phyloP scores from a whole-genome alignment of 2,329 filamentous ascomycete species.

The Claviceps pusilla region DNA sequence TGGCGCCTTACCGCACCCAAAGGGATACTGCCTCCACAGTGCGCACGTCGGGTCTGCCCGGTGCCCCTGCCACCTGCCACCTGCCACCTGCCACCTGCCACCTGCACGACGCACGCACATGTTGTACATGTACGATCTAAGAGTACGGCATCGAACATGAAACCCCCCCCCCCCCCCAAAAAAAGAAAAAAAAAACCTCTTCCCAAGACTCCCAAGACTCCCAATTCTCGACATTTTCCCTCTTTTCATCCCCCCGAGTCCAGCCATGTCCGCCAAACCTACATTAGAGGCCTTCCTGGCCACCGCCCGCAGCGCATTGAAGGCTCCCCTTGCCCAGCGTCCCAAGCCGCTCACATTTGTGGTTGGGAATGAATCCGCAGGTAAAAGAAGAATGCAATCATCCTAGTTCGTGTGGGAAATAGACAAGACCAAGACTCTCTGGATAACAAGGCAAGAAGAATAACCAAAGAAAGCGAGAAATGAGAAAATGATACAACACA shows the following conservation, averaged over 20 bases:
- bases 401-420: background rate
- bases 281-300: constrained; percentile 37
- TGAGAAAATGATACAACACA: background rate
- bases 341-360: constrained; percentile 42
- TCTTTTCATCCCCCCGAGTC: background rate
- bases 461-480: no score
- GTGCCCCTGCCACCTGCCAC: no score
- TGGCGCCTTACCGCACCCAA: no score
- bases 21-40: no score
- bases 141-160: no score
- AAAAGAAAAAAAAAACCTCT: no score
- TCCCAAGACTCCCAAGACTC: background rate
- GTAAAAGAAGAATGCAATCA: constrained; percentile 17
- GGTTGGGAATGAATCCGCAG: constrained; percentile 53
- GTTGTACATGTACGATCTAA: no score
- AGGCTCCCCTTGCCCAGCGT: constrained; percentile 28
- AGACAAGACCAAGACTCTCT: no score
- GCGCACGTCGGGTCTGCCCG: no score
- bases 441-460: no score
- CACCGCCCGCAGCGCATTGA: constrained; percentile 32
- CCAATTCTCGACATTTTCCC: background rate
- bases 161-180: background rate
- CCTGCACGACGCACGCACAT: no score
- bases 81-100: no score
- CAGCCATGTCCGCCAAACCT: constrained; percentile 16